A percentile compares a stretch with the other conserved stretches of the same genome.
These are phyloP conservation scores for Bryum argenteum DNA, from an alignment of 225 moss, liverwort and hornwort genomes.

Conservation along the genomic window DNA sequence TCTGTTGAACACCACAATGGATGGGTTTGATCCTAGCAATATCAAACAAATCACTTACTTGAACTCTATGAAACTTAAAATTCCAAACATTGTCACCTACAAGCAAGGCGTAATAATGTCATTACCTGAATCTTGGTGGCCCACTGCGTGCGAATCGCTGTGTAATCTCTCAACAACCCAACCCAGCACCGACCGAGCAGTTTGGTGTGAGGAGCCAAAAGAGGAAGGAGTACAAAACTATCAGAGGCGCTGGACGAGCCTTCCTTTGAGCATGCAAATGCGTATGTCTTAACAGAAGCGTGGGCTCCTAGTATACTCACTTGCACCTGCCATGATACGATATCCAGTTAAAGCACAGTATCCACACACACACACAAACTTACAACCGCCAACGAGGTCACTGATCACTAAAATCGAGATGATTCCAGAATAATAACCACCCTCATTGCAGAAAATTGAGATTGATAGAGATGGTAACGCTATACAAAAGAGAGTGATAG, in stretches of 20 bases:
- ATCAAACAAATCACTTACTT: neutral
- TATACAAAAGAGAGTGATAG: slow-evolving; percentile 7
- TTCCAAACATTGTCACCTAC: neutral
- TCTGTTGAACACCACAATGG: neutral
- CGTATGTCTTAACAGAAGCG: slow-evolving; percentile 89
- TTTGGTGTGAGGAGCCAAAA: slow-evolving; percentile 66
- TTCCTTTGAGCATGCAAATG: slow-evolving; percentile 65
- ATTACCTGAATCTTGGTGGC: slow-evolving; percentile 76
- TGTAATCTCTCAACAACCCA: slow-evolving; percentile 83
- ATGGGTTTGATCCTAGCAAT: slow-evolving; percentile 2
- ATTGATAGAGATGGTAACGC: slow-evolving; percentile 2
- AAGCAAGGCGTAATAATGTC: neutral
- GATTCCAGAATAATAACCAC: neutral
- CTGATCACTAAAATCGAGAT: neutral
- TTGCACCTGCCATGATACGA: slow-evolving; percentile 67
- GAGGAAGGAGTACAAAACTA: slow-evolving; percentile 68
- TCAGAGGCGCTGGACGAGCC: slow-evolving; percentile 58
- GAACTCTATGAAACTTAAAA: neutral
- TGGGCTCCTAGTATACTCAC: slow-evolving; percentile 90
- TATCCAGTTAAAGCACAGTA: slow-evolving; percentile 12
- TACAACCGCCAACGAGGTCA: slow-evolving; percentile 1
- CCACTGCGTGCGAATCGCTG: slow-evolving; percentile 74
- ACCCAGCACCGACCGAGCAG: slow-evolving; percentile 88
- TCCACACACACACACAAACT: neutral
- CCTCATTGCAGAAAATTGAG: slow-evolving; percentile 17